These are phyloP conservation scores for Protea cynaroides DNA, from an alignment of 164 flowering plant species.

Conservation along the genomic window DNA sequence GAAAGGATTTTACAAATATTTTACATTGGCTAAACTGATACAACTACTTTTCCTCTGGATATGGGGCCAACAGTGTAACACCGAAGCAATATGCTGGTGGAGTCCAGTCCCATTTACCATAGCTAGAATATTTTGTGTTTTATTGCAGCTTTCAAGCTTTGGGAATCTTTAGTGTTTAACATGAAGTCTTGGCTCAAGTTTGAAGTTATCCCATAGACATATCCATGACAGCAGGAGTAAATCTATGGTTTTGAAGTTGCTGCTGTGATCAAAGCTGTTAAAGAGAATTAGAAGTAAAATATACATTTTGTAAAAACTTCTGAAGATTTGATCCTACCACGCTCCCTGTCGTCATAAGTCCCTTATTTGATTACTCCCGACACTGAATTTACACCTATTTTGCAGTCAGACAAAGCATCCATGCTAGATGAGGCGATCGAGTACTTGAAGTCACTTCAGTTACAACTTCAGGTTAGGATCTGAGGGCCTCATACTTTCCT, in stretches of 20 bases:
- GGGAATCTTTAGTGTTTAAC: too few species aligned
- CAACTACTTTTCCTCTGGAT: not conserved
- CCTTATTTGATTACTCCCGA: conserved; percentile 2
- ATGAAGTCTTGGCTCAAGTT: too few species aligned
- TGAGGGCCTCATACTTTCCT: too few species aligned
- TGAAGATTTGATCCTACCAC: too few species aligned
- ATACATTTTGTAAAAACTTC: not conserved
- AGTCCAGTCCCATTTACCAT: too few species aligned
- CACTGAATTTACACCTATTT: conserved; percentile 1
- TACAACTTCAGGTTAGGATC: conserved; percentile 71
- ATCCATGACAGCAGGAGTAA: too few species aligned
- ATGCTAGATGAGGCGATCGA: conserved; percentile 96
- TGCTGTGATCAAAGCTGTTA: not conserved
- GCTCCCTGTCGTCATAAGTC: not conserved
- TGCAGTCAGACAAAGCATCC: conserved; percentile 90
- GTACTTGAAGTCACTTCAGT: conserved; percentile 84
- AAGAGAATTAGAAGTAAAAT: not conserved
- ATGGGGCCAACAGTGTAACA: not conserved
- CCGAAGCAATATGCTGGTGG: not conserved
- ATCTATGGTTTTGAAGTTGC: not conserved
- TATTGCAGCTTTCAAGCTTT: too few species aligned
- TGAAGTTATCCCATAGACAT: too few species aligned
- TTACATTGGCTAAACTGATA: too few species aligned
- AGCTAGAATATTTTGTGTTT: too few species aligned
- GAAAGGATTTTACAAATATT: not conserved